Conservation (phyloP, 1,139 yeast genomes). For the Eremothecium coryli region DNA sequence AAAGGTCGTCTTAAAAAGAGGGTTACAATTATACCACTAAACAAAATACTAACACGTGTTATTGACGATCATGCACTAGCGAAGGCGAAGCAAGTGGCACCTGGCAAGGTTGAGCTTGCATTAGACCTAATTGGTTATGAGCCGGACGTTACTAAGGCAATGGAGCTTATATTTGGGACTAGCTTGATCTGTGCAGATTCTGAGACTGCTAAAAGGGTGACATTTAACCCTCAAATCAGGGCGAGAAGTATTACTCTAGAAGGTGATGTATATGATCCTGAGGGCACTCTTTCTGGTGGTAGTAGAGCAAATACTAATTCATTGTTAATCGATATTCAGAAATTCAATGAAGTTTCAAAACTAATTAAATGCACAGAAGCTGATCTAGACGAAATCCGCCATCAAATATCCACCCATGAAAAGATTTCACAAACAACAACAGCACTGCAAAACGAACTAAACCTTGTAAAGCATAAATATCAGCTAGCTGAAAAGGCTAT, state of each 20-base stretch:
- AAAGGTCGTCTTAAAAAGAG: constrained; percentile 70
- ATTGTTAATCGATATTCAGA: constrained; percentile 57
- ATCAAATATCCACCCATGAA: constrained; percentile 40
- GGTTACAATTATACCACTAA: constrained; percentile 87
- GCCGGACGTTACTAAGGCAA: constrained; percentile 61
- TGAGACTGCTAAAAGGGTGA: constrained; percentile 75
- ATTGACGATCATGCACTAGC: constrained; percentile 38
- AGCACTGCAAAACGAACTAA: constrained; percentile 54
- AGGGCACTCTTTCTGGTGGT: constrained; percentile 96
- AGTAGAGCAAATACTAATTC: constrained; percentile 55
- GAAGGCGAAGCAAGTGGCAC: constrained; percentile 52
- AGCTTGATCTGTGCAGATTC: constrained; percentile 83
- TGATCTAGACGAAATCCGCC: constrained; percentile 36
- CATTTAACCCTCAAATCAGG: constrained; percentile 74
- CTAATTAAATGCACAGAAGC: constrained; percentile 37
- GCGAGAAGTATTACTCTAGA: constrained; percentile 85
- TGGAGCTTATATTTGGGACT: constrained; percentile 86
- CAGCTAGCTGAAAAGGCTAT: constrained; percentile 52
- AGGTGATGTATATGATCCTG: constrained; percentile 94
- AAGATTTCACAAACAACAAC: constrained; percentile 44
- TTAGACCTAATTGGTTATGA: constrained; percentile 70
- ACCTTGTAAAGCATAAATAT: constrained; percentile 60
- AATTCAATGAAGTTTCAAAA: constrained; percentile 45
- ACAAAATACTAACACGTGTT: constrained; percentile 60
- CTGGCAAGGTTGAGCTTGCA: constrained; percentile 82